phyloP scores from a whole-genome alignment of 306 rosid species.

The Delonix regia region DNA sequence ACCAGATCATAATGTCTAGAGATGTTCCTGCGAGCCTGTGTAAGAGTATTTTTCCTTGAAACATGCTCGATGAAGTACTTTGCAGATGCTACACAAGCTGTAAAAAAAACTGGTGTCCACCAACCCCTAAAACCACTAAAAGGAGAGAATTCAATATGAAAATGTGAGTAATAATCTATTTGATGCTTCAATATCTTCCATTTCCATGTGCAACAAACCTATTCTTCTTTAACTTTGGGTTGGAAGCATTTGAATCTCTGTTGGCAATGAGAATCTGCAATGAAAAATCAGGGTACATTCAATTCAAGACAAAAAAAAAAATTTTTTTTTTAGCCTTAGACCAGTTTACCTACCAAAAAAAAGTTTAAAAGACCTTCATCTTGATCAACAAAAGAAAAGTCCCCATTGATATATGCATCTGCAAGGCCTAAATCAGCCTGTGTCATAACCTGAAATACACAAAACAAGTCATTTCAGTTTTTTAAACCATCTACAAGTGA shows the following conservation, averaged over 20 bases:
- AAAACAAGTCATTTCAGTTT: not conserved
- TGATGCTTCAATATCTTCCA: slow-evolving; percentile 2
- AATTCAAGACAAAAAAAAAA: slow-evolving; percentile 8
- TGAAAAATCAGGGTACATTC: slow-evolving; percentile 15
- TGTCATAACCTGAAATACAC: slow-evolving; percentile 69
- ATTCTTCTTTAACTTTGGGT: slow-evolving; percentile 53
- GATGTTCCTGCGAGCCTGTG: slow-evolving; percentile 88
- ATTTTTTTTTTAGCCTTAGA: not conserved
- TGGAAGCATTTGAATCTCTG: slow-evolving; percentile 63
- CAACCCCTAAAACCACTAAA: slow-evolving; percentile 65
- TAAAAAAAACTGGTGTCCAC: slow-evolving; percentile 89
- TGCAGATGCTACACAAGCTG: slow-evolving; percentile 77
- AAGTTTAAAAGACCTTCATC: slow-evolving; percentile 72
- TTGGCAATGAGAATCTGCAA: slow-evolving; percentile 84
- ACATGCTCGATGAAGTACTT: slow-evolving; percentile 72
- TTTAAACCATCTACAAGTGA: not conserved
- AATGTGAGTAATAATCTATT: not conserved
- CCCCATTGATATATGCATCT: slow-evolving; percentile 81
- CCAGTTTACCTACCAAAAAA: slow-evolving; percentile 53
- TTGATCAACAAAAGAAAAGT: slow-evolving; percentile 76
- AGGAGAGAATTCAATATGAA: slow-evolving; percentile 4
- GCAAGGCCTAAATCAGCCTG: slow-evolving; percentile 96
- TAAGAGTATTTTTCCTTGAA: slow-evolving; percentile 80
- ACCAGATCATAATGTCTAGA: slow-evolving; percentile 93
- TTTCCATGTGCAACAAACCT: slow-evolving; percentile 46